Conservation (phyloP, 2,329 filamentous ascomycete species). For the Anthostomella pinea region DNA sequence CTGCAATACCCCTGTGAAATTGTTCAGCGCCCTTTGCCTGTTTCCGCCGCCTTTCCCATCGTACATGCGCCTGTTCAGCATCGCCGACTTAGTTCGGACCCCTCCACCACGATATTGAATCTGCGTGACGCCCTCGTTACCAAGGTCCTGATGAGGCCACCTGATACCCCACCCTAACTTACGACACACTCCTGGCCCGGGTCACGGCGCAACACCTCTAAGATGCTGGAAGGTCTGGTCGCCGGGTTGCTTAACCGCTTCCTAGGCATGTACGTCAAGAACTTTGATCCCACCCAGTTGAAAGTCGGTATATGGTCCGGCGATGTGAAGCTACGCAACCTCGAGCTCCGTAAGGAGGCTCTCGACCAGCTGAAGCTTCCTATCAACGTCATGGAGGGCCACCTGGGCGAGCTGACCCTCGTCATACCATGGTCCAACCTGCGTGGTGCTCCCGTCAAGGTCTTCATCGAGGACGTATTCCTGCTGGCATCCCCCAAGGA, state of each 20-base stretch:
- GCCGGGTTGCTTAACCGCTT: constrained; percentile 98
- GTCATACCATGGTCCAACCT: constrained; percentile 98
- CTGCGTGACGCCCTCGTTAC: too few relatives aligned
- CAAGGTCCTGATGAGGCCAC: constrained; percentile 34
- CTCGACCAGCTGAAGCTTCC: constrained; percentile 96
- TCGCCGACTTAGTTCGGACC: too few relatives aligned
- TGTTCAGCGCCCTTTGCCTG: too few relatives aligned
- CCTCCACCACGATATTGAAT: too few relatives aligned
- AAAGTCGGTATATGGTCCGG: constrained; percentile 99
- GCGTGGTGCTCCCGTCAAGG: constrained; percentile 86
- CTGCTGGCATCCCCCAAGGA: constrained; percentile 92
- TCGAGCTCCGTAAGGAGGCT: constrained; percentile 90
- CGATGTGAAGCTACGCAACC: constrained; percentile 90
- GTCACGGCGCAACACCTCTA: constrained; percentile 62
- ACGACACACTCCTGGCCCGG: constrained; percentile 58
- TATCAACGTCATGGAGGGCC: constrained; percentile 93
- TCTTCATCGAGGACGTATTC: constrained; percentile 96
- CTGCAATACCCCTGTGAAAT: too few relatives aligned
- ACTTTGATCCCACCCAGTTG: constrained; percentile 96
- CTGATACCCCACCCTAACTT: constrained; percentile 23
- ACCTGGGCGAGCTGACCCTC: constrained; percentile 86
- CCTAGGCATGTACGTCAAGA: constrained; percentile 99
- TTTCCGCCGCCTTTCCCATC: too few relatives aligned
- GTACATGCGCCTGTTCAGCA: too few relatives aligned
- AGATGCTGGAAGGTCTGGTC: constrained; percentile 95